A percentile compares a stretch with the other conserved stretches of the same genome.
Evolutionary conservation across 208 protist species (phyloP).

Genomic region (Leptomonas seymouri): DNA sequence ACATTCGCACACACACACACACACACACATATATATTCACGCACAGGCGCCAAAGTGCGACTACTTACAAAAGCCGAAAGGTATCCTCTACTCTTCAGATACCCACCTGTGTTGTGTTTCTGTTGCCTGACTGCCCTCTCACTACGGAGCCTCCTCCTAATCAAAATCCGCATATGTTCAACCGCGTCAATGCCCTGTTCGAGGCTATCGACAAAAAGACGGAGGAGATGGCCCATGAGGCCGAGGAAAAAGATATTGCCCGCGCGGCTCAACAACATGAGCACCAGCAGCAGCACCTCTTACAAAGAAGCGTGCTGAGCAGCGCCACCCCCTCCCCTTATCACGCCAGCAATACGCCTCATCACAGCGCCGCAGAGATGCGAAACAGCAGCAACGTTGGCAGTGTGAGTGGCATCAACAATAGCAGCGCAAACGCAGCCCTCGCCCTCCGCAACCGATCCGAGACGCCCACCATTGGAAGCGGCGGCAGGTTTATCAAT

Average conservation of each 20-base stretch:
- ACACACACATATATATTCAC: no score
- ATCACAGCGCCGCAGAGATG: not conserved
- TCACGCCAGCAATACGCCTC: not conserved
- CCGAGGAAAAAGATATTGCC: slow-evolving; percentile 22
- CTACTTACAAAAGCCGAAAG: no score
- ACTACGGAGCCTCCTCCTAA: not conserved
- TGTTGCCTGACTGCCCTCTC: not conserved
- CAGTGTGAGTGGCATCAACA: not conserved
- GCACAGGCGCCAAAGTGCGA: no score
- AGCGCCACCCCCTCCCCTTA: slow-evolving; percentile 5
- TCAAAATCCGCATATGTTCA: slow-evolving; percentile 15
- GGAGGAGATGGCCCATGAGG: slow-evolving; percentile 29
- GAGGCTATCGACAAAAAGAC: slow-evolving; percentile 55
- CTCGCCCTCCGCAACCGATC: not conserved
- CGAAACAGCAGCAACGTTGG: not conserved
- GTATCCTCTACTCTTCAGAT: not conserved
- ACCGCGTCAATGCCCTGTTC: slow-evolving; percentile 30
- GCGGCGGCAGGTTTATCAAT: no score
- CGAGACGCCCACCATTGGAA: not conserved
- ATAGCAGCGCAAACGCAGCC: not conserved
- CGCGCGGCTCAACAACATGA: slow-evolving; percentile 6
- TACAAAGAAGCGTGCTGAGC: not conserved
- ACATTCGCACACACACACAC: no score
- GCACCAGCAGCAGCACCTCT: not conserved
- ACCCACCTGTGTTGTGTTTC: not conserved